Evolutionary conservation across 805 yeast species (phyloP), one percentile per base, ranked within the genome.

Genomic region (Lipomyces lipofer): DNA sequence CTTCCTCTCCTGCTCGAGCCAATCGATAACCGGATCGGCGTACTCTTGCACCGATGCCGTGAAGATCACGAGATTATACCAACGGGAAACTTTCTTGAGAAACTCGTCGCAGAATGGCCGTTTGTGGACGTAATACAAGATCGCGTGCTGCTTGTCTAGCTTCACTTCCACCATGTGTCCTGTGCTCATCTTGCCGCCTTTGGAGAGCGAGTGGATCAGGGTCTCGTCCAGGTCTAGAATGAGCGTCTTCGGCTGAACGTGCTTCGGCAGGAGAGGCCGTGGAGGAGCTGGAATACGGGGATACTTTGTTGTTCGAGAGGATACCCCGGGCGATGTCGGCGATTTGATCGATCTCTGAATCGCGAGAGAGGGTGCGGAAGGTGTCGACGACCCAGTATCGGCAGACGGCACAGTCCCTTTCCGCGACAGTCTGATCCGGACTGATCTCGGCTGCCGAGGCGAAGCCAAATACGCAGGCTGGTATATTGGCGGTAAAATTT

Each of bases 11-110:
- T 78, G 76, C 68, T 92, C 98, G 19, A 92, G 75, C 83, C 91
- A 88, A 70, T 92, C 92, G 49, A 94, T 88, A 47, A 94, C 95
- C 0, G 99, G 98, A 66, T 94, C 99, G 0, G 99, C 98, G 66
- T 94, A 94, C 67, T 89, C 96, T 69, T 84, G 82, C 58, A 94
- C 91, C 36, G 95, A 86, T 1, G 99, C 99, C 0, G 99, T 94
- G 75, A 94, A 94, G 8, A 95, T 82, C 29, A 90, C 91, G 40
- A 94, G 73, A 63, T 89, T 86, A 71, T 81, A 94, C 97, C 97
- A 92, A 63, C 82, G 81, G 49, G 85, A 76, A 7, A 90, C 94
- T 57, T 84, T 84, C 55, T 81, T 75, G 24, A 94, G 74, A 65
- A 94, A 94, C 60, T 82, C 80, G 69, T 89, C 96, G 68, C 97